A percentile compares a stretch with the other conserved stretches of the same genome.
These are phyloP conservation scores for Gossypium lobatum DNA, from an alignment of 441 rosid genomes.

Conservation along the genomic window DNA sequence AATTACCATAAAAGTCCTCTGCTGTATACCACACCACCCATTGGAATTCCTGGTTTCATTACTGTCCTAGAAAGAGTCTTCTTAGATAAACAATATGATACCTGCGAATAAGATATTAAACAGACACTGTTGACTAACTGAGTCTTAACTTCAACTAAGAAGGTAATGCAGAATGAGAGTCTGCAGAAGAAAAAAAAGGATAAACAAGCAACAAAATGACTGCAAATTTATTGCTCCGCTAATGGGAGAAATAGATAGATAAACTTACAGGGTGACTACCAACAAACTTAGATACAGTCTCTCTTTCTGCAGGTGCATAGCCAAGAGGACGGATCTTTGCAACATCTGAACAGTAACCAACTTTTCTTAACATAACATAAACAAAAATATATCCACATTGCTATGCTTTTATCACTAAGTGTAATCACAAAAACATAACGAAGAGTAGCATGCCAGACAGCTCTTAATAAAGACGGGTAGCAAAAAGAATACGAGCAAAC, in stretches of 20 bases:
- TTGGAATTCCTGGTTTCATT: constrained; percentile 30
- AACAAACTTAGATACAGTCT: constrained; percentile 29
- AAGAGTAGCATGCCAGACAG: background rate
- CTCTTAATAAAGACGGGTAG: background rate
- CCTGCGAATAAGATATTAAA: constrained; percentile 31
- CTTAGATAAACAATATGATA: constrained; percentile 28
- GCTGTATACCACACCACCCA: constrained; percentile 23
- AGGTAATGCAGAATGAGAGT: background rate
- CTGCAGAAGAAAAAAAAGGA: background rate
- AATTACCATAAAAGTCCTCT: constrained; percentile 34
- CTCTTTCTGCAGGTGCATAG: constrained; percentile 26
- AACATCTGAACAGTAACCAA: constrained; percentile 38
- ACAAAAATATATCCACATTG: background rate
- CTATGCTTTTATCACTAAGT: background rate
- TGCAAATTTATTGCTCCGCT: background rate
- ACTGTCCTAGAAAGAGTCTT: constrained; percentile 27
- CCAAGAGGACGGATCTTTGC: constrained; percentile 26
- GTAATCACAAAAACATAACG: background rate
- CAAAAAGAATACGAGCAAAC: too few species aligned
- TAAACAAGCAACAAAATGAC: background rate
- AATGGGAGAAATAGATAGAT: background rate
- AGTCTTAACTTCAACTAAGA: constrained; percentile 9
- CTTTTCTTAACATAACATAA: background rate
- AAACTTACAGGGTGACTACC: constrained; percentile 39
- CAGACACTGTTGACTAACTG: background rate